Evolutionary conservation across 140 eudicot species (phyloP).

Genomic region (Ambrosia hybrid): DNA sequence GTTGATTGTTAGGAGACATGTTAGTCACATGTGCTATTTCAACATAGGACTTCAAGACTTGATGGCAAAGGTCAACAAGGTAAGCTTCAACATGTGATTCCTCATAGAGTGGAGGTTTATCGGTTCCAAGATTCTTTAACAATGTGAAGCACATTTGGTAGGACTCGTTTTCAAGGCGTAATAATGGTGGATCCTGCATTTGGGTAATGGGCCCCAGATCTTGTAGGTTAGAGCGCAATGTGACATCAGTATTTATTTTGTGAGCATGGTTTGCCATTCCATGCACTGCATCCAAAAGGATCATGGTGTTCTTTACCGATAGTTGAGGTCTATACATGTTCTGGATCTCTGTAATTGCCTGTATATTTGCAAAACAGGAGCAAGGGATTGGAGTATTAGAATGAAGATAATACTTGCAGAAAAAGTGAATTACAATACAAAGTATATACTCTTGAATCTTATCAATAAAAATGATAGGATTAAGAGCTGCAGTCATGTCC

Average conservation of each 20-base stretch:
- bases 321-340: conserved; percentile 62
- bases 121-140: conserved; percentile 66
- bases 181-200: conserved; percentile 95
- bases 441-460: not conserved
- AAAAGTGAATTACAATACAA: not conserved
- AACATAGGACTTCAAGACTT: conserved; percentile 65
- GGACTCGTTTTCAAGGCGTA: conserved; percentile 90
- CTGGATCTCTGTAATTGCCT: conserved; percentile 95
- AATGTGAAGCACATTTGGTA: conserved; percentile 82
- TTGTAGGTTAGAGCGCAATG: conserved; percentile 64
- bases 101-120: conserved; percentile 48
- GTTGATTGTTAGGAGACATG: conserved; percentile 25
- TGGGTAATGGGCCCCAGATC: conserved; percentile 74
- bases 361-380: conserved; percentile 24
- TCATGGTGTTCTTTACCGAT: conserved; percentile 53
- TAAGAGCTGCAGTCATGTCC: not conserved
- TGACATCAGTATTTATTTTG: conserved; percentile 57
- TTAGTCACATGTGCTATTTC: conserved; percentile 43
- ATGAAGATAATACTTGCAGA: not conserved
- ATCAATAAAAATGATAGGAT: not conserved
- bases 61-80: conserved; percentile 76
- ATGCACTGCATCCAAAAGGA: conserved; percentile 66
- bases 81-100: conserved; percentile 70
- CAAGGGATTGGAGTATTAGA: not conserved
- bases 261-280: conserved; percentile 76